Conservation (phyloP, 768 basidiomycete species). For the Mycena crocata region DNA sequence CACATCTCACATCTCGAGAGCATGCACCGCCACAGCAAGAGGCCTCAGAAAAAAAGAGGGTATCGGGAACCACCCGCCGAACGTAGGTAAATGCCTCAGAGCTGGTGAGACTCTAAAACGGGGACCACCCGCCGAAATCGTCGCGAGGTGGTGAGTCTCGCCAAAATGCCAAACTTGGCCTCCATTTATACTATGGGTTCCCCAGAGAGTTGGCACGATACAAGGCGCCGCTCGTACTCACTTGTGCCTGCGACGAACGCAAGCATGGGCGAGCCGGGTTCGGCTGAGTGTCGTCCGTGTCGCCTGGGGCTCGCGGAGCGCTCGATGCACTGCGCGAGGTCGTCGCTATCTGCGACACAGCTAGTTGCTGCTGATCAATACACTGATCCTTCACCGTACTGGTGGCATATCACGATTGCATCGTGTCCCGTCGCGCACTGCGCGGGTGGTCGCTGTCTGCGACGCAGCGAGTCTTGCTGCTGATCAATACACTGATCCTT, state of each 20-base stretch:
- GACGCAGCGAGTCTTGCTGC: constrained; percentile 12
- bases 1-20: background rate
- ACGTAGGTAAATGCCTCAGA: constrained; percentile 25
- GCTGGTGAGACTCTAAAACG: constrained; percentile 31
- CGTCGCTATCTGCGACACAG: constrained; percentile 6
- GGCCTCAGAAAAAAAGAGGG: background rate
- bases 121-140: constrained; percentile 27
- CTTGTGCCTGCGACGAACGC: constrained; percentile 13
- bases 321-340: constrained; percentile 4
- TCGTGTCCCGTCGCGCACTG: constrained; percentile 1
- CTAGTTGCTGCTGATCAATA: background rate
- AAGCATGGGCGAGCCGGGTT: constrained; percentile 24
- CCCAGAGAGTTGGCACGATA: constrained; percentile 19
- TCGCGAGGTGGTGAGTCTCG: constrained; percentile 24
- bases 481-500: constrained; percentile 4
- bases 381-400: constrained; percentile 13
- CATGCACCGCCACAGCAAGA: background rate
- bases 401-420: too few species aligned
- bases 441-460: constrained; percentile 10
- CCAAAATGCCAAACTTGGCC: background rate
- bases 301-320: constrained; percentile 1
- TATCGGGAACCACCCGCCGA: constrained; percentile 27
- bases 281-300: constrained; percentile 20
- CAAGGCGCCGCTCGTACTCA: constrained; percentile 27
- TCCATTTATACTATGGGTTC: constrained; percentile 3